Conservation (phyloP, 208 protist species). For the Vickermania spadyakhi region DNA sequence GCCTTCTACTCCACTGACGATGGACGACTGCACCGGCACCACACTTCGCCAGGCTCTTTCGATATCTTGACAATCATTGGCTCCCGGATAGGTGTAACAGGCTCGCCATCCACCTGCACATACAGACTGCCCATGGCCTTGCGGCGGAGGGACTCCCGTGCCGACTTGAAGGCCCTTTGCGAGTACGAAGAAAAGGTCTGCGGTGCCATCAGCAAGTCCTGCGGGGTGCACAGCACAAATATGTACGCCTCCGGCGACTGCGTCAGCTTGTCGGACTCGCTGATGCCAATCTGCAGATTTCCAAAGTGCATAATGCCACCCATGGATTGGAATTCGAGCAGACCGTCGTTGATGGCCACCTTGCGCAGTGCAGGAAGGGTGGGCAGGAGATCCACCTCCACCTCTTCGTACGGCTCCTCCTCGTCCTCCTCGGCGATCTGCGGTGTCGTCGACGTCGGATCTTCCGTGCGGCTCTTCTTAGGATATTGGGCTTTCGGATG, state of each 20-base stretch:
- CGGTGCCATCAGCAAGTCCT: constrained; percentile 25
- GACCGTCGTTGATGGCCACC: constrained; percentile 66
- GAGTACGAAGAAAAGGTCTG: constrained; percentile 17
- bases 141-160: constrained; percentile 9
- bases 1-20: background rate
- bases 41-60: background rate
- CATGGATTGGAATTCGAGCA: constrained; percentile 72
- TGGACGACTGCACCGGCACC: background rate
- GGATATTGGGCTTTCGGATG: background rate
- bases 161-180: constrained; percentile 13
- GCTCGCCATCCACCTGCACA: constrained; percentile 75
- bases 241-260: constrained; percentile 59
- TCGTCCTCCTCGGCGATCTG: background rate
- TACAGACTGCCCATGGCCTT: constrained; percentile 26
- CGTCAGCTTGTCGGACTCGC: constrained; percentile 37
- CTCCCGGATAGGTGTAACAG: constrained; percentile 35
- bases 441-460: background rate
- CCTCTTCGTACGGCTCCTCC: background rate
- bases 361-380: constrained; percentile 14
- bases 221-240: constrained; percentile 67
- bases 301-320: constrained; percentile 61
- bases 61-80: constrained; percentile 48
- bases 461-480: background rate
- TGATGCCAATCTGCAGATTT: constrained; percentile 35
- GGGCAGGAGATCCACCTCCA: background rate